phyloP scores from a whole-genome alignment of 345 rosid species.

The Moricandia moricandioides region DNA sequence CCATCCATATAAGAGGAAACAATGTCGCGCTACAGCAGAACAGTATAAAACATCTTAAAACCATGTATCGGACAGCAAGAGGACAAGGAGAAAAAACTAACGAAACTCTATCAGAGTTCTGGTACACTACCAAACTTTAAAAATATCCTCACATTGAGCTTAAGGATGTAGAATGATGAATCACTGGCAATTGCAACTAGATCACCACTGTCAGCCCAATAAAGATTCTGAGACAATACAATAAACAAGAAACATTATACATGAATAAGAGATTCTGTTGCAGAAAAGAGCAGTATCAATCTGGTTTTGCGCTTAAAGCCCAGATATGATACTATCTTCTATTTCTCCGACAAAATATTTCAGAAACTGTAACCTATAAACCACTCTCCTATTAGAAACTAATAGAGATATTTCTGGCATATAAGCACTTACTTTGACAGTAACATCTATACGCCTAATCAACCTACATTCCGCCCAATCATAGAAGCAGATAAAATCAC shows the following conservation, averaged over 20 bases:
- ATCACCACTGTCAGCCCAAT: constrained; percentile 99
- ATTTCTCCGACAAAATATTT: background rate
- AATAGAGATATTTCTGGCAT: constrained; percentile 12
- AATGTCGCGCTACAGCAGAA: constrained; percentile 64
- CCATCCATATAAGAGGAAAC: constrained; percentile 77
- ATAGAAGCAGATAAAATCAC: constrained; percentile 93
- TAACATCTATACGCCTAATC: constrained; percentile 91
- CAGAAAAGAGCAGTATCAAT: constrained; percentile 12
- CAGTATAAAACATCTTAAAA: constrained; percentile 20
- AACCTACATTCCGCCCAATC: constrained; percentile 98
- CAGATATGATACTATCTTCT: background rate
- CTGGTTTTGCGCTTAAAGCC: constrained; percentile 1
- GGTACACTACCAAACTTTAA: constrained; percentile 11
- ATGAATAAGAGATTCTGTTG: background rate
- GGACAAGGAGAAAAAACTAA: background rate
- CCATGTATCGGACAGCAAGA: constrained; percentile 15
- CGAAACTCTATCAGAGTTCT: constrained; percentile 17
- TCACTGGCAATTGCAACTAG: constrained; percentile 92
- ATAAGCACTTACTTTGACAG: constrained; percentile 69
- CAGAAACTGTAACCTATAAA: background rate
- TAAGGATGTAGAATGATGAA: constrained; percentile 90
- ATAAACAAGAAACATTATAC: constrained; percentile 19
- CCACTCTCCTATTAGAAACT: background rate
- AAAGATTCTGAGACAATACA: constrained; percentile 63
- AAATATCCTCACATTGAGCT: constrained; percentile 60